phyloP scores from a whole-genome alignment of 169 alveolate species.

The Plasmodium adleri region DNA sequence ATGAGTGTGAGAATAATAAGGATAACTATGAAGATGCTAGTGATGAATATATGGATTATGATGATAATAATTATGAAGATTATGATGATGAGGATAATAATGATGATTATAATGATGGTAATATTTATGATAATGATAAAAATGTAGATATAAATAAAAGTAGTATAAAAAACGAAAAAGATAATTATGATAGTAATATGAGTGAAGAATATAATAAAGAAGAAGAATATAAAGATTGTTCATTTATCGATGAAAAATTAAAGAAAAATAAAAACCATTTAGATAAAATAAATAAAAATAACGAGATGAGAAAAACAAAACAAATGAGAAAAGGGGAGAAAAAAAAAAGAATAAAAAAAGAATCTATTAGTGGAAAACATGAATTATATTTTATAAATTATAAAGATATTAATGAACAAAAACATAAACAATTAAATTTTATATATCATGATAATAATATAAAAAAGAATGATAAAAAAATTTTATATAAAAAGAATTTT shows the following conservation, averaged over 20 bases:
- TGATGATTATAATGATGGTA: not conserved
- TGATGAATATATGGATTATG: not conserved
- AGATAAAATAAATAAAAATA: not conserved
- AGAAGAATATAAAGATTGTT: not conserved
- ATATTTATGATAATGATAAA: not conserved
- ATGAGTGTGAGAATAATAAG: not conserved
- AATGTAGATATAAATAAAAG: not conserved
- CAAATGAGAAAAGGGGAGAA: conserved; percentile 5
- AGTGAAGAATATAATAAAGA: not conserved
- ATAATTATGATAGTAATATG: not conserved
- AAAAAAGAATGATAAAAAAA: conserved; percentile 55
- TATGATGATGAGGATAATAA: conserved; percentile 14
- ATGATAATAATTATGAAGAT: not conserved
- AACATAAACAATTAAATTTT: conserved; percentile 42
- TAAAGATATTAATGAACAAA: conserved; percentile 49
- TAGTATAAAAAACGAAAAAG: not conserved
- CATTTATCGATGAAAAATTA: not conserved
- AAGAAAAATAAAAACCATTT: conserved; percentile 11
- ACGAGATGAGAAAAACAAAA: not conserved
- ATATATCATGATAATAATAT: conserved; percentile 50
- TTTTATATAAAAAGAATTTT: conserved; percentile 32
- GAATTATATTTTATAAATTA: conserved; percentile 69
- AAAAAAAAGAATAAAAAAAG: conserved; percentile 44
- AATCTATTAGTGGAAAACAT: conserved; percentile 37
- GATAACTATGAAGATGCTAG: conserved; percentile 10